phyloP scores from a whole-genome alignment of 148 eudicot genomes.

The Heliosperma pusillum region DNA sequence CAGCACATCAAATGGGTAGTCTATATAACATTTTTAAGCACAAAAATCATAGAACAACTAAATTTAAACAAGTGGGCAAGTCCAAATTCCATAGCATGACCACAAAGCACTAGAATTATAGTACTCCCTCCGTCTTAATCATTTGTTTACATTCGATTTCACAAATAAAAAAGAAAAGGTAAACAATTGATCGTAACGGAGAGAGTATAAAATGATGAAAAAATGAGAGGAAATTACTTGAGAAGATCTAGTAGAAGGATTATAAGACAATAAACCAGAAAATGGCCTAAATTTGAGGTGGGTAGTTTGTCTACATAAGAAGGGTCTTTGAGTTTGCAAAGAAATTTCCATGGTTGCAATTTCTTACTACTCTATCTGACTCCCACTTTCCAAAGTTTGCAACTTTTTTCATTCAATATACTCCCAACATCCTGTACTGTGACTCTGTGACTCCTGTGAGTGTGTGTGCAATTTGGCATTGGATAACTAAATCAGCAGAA shows the following conservation, averaged over 20 bases:
- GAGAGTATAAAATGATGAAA: background rate
- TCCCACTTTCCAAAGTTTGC: slow-evolving; percentile 15
- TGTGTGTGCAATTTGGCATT: slow-evolving; percentile 17
- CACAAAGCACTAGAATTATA: background rate
- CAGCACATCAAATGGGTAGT: slow-evolving; percentile 9
- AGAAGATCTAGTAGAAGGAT: slow-evolving; percentile 24
- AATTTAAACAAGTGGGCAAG: slow-evolving; percentile 2
- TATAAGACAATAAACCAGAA: slow-evolving; percentile 38
- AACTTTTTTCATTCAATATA: slow-evolving; percentile 21
- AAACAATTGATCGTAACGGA: background rate
- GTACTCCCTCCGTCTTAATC: no score
- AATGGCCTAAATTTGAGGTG: slow-evolving; percentile 45
- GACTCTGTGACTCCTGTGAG: no score
- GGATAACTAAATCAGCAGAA: slow-evolving; percentile 11
- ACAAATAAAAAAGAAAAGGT: background rate
- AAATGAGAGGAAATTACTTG: slow-evolving; percentile 21
- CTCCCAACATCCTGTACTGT: slow-evolving; percentile 12
- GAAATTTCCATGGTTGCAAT: slow-evolving; percentile 43
- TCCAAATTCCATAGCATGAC: background rate
- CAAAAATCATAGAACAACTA: background rate
- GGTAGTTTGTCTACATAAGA: slow-evolving; percentile 36
- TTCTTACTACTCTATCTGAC: slow-evolving; percentile 12
- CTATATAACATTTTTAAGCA: background rate
- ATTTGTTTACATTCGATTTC: no score
- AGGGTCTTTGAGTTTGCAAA: slow-evolving; percentile 43